Base-by-base conservation (phyloP, 2,329 filamentous ascomycete genomes). In the Sphaerostilbella broomeana region DNA sequence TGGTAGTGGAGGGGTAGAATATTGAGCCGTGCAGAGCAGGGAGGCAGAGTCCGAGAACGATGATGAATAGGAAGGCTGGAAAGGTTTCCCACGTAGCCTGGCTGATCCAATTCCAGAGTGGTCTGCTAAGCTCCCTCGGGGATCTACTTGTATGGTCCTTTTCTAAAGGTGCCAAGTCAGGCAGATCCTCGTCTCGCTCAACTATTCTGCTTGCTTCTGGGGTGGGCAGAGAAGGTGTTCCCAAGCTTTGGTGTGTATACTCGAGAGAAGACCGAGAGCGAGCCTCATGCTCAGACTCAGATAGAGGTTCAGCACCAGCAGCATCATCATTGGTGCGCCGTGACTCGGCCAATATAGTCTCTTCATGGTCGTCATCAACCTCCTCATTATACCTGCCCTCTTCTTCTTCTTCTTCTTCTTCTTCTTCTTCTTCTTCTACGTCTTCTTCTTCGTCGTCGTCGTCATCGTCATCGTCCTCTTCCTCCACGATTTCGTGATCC, bases 201-300 rank as follows among this genome's bases (percentile, higher is more conserved):
- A 57, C 42, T 20, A 57, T 48, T 33, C 52, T 50, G 42, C 53
- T 60, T 16, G 53, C 55, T 30, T 63, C 61, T 9, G 60, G 59
- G 4, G 60, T 59, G n/a, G 51, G 48, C 18, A 64, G 57, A 18
- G 64, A 67, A 4, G 69, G 69, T 24, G 58, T 67, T 33, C 58
- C 59, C 28, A 73, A 63, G 38, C 62, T 66, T 49, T 72, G 59
- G 32, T 72, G 68, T 16, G 69, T 67, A 46, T 75, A 74, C 38
- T 65, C 61, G 18, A 73, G 63, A 16, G 70, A 72, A 9, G 55
- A 53, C 42, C 55, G 49, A 43, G 62, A 64, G 18, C 59, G 59
- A 6, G 54, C 58, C 17, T 63, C 62, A 13, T 67, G 64, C 18
- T 72, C 67, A 4, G 50, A 45, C 17, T 58, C 55, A 4, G 54